Evolutionary conservation across 106 monocot genomes (phyloP).

Genomic region (Allium fistulosum): DNA sequence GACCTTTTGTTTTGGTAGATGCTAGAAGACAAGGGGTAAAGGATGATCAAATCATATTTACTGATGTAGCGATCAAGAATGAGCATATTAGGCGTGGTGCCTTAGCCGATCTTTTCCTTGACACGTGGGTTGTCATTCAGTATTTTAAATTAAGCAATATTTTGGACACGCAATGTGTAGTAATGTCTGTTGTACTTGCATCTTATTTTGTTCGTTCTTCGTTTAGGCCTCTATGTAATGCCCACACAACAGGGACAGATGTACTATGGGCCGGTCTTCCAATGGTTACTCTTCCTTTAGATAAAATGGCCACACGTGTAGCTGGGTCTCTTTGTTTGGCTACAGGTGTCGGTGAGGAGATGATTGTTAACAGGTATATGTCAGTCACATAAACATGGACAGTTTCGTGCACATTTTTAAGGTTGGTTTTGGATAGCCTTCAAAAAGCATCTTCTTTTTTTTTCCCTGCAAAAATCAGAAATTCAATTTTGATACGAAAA

Average conservation of each 20-base stretch:
- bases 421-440: no score
- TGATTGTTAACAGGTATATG: slow-evolving; percentile 75
- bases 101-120: slow-evolving; percentile 85
- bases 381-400: neutral
- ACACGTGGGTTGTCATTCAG: slow-evolving; percentile 41
- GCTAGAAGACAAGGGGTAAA: slow-evolving; percentile 75
- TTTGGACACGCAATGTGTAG: neutral
- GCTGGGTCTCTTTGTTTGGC: slow-evolving; percentile 91
- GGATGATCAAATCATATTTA: slow-evolving; percentile 85
- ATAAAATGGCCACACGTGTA: slow-evolving; percentile 98
- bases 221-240: slow-evolving; percentile 84
- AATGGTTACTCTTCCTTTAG: slow-evolving; percentile 81
- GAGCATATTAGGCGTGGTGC: slow-evolving; percentile 94
- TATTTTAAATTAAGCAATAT: neutral
- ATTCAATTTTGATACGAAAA: no score
- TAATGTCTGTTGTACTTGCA: neutral
- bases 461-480: no score
- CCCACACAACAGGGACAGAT: slow-evolving; percentile 95
- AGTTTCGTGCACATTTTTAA: no score
- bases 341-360: slow-evolving; percentile 90
- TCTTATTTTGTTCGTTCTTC: neutral
- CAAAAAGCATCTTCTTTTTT: no score
- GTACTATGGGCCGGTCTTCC: slow-evolving; percentile 93
- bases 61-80: slow-evolving; percentile 89
- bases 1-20: slow-evolving; percentile 29